Percentiles rank a stretch among this genome's conserved stretches.
These are phyloP conservation scores for Ashbya aceris DNA, from an alignment of 1,139 yeast species.

Conservation along the genomic window DNA sequence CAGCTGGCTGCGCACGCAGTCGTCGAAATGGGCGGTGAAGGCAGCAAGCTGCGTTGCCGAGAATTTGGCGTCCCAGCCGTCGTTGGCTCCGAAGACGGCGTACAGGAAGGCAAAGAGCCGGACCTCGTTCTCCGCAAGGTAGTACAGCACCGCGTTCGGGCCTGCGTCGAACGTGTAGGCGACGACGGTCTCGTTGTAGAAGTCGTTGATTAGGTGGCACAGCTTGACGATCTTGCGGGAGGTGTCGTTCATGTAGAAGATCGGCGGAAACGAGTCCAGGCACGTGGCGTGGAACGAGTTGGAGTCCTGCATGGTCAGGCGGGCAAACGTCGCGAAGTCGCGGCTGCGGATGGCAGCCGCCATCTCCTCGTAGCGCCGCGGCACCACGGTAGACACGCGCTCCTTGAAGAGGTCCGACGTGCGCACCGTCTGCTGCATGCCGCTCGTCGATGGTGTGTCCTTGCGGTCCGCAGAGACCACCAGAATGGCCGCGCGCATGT, in stretches of 20 bases:
- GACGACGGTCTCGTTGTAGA: slow-evolving; percentile 59
- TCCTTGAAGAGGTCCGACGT: slow-evolving; percentile 80
- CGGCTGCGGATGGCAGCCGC: slow-evolving; percentile 57
- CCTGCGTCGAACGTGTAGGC: slow-evolving; percentile 99
- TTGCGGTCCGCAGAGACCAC: slow-evolving; percentile 91
- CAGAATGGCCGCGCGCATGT: slow-evolving; percentile 80
- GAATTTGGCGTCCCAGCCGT: slow-evolving; percentile 59
- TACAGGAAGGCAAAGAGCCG: slow-evolving; percentile 54
- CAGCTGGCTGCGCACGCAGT: slow-evolving; percentile 31
- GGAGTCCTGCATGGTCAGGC: slow-evolving; percentile 90
- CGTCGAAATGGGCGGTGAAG: slow-evolving; percentile 31
- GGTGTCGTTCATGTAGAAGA: slow-evolving; percentile 91
- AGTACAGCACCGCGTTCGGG: slow-evolving; percentile 94
- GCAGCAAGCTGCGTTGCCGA: slow-evolving; percentile 20
- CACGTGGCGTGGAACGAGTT: slow-evolving; percentile 97
- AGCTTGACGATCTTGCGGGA: slow-evolving; percentile 79
- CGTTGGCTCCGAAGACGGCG: slow-evolving; percentile 43
- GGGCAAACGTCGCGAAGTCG: slow-evolving; percentile 75
- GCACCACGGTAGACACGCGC: slow-evolving; percentile 75
- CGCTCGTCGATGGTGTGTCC: slow-evolving; percentile 89
- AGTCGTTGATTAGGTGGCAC: slow-evolving; percentile 66
- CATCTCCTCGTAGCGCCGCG: slow-evolving; percentile 76
- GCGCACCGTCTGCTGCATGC: slow-evolving; percentile 90
- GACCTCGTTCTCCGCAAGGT: slow-evolving; percentile 61
- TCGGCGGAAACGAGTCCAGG: slow-evolving; percentile 90